A percentile compares a stretch with the other conserved stretches of the same genome.
Evolutionary conservation across 2,329 filamentous ascomycete genomes (phyloP).

Genomic region (Pleomassaria siparia): DNA sequence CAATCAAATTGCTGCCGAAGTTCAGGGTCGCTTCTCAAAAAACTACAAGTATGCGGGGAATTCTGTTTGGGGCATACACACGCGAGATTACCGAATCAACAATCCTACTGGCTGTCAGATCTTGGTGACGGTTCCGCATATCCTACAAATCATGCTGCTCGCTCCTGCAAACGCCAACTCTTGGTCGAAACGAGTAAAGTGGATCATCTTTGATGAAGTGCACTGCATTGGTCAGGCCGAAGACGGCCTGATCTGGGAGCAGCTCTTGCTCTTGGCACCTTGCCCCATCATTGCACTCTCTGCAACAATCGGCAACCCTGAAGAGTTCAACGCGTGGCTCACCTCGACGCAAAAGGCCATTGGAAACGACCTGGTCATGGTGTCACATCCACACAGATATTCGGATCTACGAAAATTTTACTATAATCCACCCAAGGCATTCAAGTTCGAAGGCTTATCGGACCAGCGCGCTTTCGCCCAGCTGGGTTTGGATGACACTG

Average conservation of each 20-base stretch:
- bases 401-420: conserved; percentile 77
- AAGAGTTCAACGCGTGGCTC: conserved; percentile 71
- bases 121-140: conserved; percentile 74
- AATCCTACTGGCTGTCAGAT: conserved; percentile 72
- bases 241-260: conserved; percentile 77
- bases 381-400: conserved; percentile 69
- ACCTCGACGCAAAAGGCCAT: conserved; percentile 63
- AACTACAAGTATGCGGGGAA: conserved; percentile 57
- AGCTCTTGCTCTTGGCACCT: conserved; percentile 70
- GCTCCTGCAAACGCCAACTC: conserved; percentile 66
- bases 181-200: conserved; percentile 69
- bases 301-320: conserved; percentile 75
- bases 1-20: conserved; percentile 79
- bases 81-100: conserved; percentile 73
- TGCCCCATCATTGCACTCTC: conserved; percentile 80
- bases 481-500: conserved; percentile 52
- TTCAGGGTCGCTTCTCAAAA: conserved; percentile 74
- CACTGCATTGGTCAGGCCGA: conserved; percentile 78
- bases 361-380: conserved; percentile 66
- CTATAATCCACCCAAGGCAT: conserved; percentile 56
- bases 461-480: conserved; percentile 37
- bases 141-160: conserved; percentile 74
- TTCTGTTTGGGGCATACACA: conserved; percentile 79
- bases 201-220: conserved; percentile 82
- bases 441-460: conserved; percentile 56